Percentiles rank a stretch among this genome's conserved stretches.
Evolutionary conservation across 495 filamentous ascomycete genomes (phyloP).

Genomic region (Xylaria palmicola): DNA sequence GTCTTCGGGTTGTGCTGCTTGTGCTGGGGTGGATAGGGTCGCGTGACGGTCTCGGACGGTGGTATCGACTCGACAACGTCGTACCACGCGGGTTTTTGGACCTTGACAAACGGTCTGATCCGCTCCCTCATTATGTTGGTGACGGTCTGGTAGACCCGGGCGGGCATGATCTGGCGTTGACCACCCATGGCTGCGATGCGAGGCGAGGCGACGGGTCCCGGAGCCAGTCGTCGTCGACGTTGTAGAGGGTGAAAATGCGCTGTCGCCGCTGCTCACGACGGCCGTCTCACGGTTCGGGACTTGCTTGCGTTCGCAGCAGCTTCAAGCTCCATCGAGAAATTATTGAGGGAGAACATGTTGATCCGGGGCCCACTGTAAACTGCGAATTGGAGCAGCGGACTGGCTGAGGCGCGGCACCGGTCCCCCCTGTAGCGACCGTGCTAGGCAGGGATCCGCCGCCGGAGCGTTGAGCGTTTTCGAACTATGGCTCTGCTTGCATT

Average conservation of each 20-base stretch:
- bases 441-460: constrained; percentile 4
- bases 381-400: background rate
- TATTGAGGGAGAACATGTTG: constrained; percentile 19
- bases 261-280: background rate
- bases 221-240: background rate
- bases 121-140: constrained; percentile 27
- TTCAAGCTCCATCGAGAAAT: constrained; percentile 5
- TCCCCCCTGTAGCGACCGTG: background rate
- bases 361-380: constrained; percentile 18
- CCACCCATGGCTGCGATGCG: constrained; percentile 24
- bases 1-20: constrained; percentile 49
- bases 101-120: constrained; percentile 22
- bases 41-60: constrained; percentile 71
- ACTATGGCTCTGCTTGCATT: background rate
- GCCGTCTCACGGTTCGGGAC: background rate
- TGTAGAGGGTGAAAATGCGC: background rate
- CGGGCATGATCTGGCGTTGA: constrained; percentile 26
- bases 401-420: background rate
- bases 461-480: background rate
- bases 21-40: constrained; percentile 65
- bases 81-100: constrained; percentile 71
- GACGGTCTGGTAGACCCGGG: constrained; percentile 27
- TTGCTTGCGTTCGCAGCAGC: background rate
- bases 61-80: constrained; percentile 70
- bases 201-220: background rate